phyloP scores from a whole-genome alignment of 1,284 basidiomycete genomes.

The Butyriboletus regius region DNA sequence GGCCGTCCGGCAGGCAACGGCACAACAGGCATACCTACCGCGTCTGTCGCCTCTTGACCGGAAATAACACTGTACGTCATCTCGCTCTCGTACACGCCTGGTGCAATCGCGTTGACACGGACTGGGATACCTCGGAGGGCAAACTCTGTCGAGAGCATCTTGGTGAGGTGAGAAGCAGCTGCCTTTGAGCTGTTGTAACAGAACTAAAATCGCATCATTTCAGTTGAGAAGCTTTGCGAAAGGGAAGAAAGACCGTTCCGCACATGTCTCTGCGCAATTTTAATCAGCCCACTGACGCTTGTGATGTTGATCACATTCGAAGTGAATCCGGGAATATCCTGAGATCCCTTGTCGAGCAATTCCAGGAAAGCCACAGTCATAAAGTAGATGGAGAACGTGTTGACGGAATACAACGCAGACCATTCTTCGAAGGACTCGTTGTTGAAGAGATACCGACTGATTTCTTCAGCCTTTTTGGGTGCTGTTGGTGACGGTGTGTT shows the following conservation, averaged over 20 bases:
- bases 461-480: constrained; percentile 52
- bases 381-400: constrained; percentile 68
- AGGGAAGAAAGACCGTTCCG: constrained; percentile 19
- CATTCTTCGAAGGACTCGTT: constrained; percentile 59
- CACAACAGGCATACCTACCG: constrained; percentile 47
- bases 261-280: constrained; percentile 68
- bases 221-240: not conserved
- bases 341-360: constrained; percentile 62
- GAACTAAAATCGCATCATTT: constrained; percentile 43
- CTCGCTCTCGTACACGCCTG: constrained; percentile 67
- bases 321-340: constrained; percentile 49
- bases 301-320: constrained; percentile 69
- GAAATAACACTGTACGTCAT: constrained; percentile 56
- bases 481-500: constrained; percentile 50
- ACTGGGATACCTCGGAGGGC: constrained; percentile 60
- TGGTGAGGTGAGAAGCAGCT: constrained; percentile 65
- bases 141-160: constrained; percentile 67
- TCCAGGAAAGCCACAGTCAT: constrained; percentile 69
- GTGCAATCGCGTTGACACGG: constrained; percentile 62
- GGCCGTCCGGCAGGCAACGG: constrained; percentile 56
- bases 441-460: constrained; percentile 60
- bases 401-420: constrained; percentile 54
- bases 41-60: constrained; percentile 44
- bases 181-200: constrained; percentile 74
- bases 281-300: constrained; percentile 63